Evolutionary conservation across 2,329 filamentous ascomycete genomes (phyloP).

Genomic region (Talaromyces piceae): DNA sequence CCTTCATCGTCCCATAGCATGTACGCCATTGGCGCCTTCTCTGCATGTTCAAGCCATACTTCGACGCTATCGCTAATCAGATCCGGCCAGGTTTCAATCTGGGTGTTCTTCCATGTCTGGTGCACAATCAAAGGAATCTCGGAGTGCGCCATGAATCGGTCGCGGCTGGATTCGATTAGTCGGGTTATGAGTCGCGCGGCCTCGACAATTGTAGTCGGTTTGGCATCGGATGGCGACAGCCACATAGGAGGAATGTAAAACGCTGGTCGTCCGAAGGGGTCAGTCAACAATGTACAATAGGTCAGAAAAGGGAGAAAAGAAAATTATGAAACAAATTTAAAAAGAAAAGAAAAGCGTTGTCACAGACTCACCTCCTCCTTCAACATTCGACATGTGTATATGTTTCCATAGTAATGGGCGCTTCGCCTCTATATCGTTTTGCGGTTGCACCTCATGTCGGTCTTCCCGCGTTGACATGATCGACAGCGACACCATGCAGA

Average conservation of each 20-base stretch:
- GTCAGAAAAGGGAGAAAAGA: not conserved
- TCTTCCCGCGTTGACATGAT: conserved; percentile 7
- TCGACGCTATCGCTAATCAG: conserved; percentile 20
- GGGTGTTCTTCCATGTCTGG: conserved; percentile 25
- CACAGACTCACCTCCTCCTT: conserved; percentile 11
- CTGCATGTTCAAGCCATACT: conserved; percentile 20
- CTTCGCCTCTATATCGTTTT: conserved; percentile 1
- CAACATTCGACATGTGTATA: conserved; percentile 5
- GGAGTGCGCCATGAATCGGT: conserved; percentile 17
- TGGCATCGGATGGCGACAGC: conserved; percentile 6
- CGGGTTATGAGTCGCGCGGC: conserved; percentile 20
- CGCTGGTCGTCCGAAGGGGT: not conserved
- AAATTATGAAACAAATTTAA: not conserved
- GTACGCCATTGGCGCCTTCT: conserved; percentile 22
- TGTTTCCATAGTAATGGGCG: conserved; percentile 11
- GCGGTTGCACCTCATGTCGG: not conserved
- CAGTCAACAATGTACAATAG: not conserved
- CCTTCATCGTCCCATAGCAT: conserved; percentile 29
- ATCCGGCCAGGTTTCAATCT: conserved; percentile 20
- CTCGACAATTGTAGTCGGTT: conserved; percentile 19
- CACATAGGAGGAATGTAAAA: conserved; percentile 13
- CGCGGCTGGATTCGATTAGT: conserved; percentile 10
- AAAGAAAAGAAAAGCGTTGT: not conserved
- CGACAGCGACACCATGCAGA: conserved; percentile 5
- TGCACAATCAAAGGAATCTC: conserved; percentile 26